Percentiles rank a stretch among this genome's conserved stretches.
Conservation (phyloP, 345 rosid species). For the Camelina sativa region DNA sequence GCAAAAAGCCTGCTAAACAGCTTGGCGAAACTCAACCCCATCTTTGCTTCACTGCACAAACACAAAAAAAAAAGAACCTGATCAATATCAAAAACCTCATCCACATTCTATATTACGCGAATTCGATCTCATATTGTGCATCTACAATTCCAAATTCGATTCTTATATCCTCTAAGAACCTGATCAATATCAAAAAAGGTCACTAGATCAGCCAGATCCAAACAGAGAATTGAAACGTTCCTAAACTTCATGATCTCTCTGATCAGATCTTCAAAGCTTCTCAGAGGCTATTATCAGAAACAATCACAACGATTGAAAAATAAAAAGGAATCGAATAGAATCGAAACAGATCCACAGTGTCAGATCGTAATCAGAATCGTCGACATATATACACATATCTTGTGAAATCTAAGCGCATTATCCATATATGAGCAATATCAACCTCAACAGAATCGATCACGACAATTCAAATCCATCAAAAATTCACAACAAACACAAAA, state of each 20-base stretch:
- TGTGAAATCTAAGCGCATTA: neutral
- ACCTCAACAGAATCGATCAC: neutral
- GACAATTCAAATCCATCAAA: too few relatives aligned
- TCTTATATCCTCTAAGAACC: slow-evolving; percentile 1
- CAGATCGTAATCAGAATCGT: slow-evolving; percentile 12
- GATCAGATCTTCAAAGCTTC: neutral
- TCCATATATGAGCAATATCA: slow-evolving; percentile 6
- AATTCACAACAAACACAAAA: neutral
- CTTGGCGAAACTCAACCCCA: slow-evolving; percentile 70
- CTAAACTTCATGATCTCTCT: neutral
- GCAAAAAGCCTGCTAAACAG: slow-evolving; percentile 75
- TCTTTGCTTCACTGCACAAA: slow-evolving; percentile 42
- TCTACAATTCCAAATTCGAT: neutral
- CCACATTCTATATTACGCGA: neutral
- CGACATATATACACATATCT: neutral
- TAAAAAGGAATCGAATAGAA: neutral
- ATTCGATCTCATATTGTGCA: neutral
- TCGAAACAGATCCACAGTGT: slow-evolving; percentile 20
- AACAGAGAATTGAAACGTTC: neutral
- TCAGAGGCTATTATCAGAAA: neutral
- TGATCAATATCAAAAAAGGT: neutral
- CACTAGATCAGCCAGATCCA: slow-evolving; percentile 18
- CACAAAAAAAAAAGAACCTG: neutral
- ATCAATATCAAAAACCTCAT: slow-evolving; percentile 2
- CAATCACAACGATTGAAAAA: neutral